Conservation (phyloP, 106 monocot genomes). For the Dendrobium chrysotoxum region DNA sequence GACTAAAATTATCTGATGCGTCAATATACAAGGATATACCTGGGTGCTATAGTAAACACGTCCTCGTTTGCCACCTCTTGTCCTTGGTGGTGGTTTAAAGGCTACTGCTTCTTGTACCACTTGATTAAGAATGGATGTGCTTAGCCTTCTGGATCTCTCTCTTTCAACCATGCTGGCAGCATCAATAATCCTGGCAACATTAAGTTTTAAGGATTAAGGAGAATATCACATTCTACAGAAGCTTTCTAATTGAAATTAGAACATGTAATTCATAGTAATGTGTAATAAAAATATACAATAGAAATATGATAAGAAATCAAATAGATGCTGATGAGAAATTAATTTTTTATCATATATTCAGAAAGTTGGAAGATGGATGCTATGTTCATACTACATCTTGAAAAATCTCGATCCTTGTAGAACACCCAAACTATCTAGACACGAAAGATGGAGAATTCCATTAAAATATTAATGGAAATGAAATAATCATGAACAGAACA, state of each 20-base stretch:
- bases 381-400: neutral
- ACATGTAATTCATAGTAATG: neutral
- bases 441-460: neutral
- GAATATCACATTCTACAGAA: neutral
- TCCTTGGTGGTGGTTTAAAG: conserved; percentile 94
- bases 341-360: neutral
- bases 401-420: neutral
- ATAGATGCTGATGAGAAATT: neutral
- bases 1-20: neutral
- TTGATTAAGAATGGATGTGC: conserved; percentile 80
- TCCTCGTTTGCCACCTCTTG: conserved; percentile 89
- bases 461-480: neutral
- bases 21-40: conserved; percentile 28
- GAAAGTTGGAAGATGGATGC: neutral
- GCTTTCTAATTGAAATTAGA: neutral
- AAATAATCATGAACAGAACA: neutral
- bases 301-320: neutral
- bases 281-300: neutral
- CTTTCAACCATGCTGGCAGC: conserved; percentile 86
- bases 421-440: neutral
- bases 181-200: conserved; percentile 51
- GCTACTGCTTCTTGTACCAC: conserved; percentile 83
- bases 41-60: conserved; percentile 89
- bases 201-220: neutral
- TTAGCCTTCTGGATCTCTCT: conserved; percentile 88